Conservation (phyloP, 208 protist genomes). For the Leishmania tarentolae region DNA sequence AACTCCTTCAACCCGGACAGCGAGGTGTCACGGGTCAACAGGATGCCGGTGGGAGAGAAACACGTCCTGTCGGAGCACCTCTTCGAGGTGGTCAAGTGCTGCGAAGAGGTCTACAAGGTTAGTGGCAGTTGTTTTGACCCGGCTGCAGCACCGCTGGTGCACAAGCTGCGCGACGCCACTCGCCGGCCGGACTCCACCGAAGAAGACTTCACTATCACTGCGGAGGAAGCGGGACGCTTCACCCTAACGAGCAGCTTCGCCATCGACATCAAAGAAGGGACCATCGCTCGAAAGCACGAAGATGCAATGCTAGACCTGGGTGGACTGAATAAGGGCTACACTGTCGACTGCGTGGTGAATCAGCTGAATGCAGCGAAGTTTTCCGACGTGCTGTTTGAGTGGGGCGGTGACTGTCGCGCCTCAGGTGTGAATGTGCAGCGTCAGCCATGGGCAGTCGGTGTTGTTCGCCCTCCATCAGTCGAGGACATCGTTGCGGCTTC, state of each 20-base stretch:
- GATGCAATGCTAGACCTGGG: constrained; percentile 58
- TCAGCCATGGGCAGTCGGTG: constrained; percentile 53
- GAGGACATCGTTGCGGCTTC: constrained; percentile 33
- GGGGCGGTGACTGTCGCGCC: constrained; percentile 60
- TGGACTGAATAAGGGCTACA: constrained; percentile 69
- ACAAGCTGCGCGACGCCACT: constrained; percentile 32
- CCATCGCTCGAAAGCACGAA: constrained; percentile 48
- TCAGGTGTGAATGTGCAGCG: constrained; percentile 41
- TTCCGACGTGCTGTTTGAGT: constrained; percentile 64
- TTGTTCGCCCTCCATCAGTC: constrained; percentile 48
- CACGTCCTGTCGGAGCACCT: constrained; percentile 61
- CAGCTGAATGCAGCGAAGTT: constrained; percentile 44
- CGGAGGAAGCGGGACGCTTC: constrained; percentile 31
- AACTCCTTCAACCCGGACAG: constrained; percentile 72
- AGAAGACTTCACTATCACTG: constrained; percentile 25
- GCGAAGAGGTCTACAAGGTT: constrained; percentile 39
- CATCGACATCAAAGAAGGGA: constrained; percentile 43
- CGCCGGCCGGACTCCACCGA: constrained; percentile 13
- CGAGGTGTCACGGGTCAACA: constrained; percentile 53
- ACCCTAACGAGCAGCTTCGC: constrained; percentile 44
- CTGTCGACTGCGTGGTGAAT: constrained; percentile 62
- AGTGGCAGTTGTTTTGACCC: constrained; percentile 61
- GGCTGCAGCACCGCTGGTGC: constrained; percentile 35
- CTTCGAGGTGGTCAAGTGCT: constrained; percentile 46
- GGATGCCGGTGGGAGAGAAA: constrained; percentile 36